Percentiles rank a stretch among this genome's conserved stretches.
These are phyloP conservation scores for Aspergillus sp. DNA, from an alignment of 2,329 filamentous ascomycete genomes.

Conservation along the genomic window DNA sequence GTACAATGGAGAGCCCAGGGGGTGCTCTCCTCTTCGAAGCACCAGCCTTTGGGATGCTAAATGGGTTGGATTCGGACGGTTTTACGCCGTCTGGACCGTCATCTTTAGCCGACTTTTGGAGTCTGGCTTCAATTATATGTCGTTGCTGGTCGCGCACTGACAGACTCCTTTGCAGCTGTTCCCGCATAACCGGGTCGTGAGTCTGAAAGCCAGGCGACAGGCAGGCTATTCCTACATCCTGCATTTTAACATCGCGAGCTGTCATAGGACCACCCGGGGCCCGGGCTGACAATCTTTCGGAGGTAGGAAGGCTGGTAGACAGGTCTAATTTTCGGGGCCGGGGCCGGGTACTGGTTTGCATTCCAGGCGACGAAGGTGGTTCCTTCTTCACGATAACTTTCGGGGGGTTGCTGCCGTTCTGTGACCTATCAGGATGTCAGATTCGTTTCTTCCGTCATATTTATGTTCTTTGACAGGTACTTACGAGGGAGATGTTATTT, in stretches of 20 bases:
- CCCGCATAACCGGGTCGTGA: constrained; percentile 93
- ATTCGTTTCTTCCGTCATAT: constrained; percentile 14
- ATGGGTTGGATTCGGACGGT: constrained; percentile 49
- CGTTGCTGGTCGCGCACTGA: constrained; percentile 91
- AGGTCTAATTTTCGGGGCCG: constrained; percentile 49
- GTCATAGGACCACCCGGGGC: constrained; percentile 70
- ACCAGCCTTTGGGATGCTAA: constrained; percentile 40
- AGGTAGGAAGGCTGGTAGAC: constrained; percentile 44
- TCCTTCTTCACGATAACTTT: constrained; percentile 98
- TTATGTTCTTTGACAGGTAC: constrained; percentile 21
- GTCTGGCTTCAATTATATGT: constrained; percentile 86
- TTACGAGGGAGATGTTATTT: constrained; percentile 49
- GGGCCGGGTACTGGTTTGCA: constrained; percentile 60
- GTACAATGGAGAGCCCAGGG: constrained; percentile 89
- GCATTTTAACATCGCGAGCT: constrained; percentile 77
- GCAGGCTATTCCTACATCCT: constrained; percentile 91
- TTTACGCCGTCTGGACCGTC: constrained; percentile 63
- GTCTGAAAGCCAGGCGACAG: constrained; percentile 95
- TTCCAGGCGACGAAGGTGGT: constrained; percentile 75
- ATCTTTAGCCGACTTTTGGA: constrained; percentile 83
- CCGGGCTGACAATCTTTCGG: constrained; percentile 59
- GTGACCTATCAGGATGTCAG: constrained; percentile 23
- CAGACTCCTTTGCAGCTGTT: constrained; percentile 91
- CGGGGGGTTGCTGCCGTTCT: constrained; percentile 56
- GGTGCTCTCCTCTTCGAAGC: constrained; percentile 61